Conservation (phyloP, 169 alveolate species). For the Cryptosporidium xiaoi region DNA sequence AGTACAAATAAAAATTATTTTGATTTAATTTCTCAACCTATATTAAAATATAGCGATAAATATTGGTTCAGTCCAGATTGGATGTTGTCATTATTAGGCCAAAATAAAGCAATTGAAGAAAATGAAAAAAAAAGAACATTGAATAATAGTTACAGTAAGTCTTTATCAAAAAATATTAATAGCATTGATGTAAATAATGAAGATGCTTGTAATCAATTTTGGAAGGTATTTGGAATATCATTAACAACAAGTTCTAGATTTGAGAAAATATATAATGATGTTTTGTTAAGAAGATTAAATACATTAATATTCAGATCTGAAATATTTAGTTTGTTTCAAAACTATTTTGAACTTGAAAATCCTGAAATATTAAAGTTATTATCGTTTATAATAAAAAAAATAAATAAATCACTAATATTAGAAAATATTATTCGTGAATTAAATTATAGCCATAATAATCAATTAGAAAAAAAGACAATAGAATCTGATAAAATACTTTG, state of each 20-base stretch:
- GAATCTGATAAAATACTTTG: slow-evolving; percentile 40
- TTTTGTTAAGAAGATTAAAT: slow-evolving; percentile 20
- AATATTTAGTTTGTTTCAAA: slow-evolving; percentile 23
- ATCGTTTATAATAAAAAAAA: slow-evolving; percentile 7
- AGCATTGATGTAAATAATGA: no score
- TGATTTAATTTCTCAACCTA: slow-evolving; percentile 21
- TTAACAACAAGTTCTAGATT: slow-evolving; percentile 59
- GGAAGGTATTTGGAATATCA: slow-evolving; percentile 62
- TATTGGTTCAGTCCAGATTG: slow-evolving; percentile 59
- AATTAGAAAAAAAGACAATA: background rate
- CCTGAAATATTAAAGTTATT: slow-evolving; percentile 23
- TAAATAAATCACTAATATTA: slow-evolving; percentile 9
- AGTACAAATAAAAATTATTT: background rate
- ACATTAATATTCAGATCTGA: slow-evolving; percentile 40
- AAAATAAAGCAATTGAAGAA: background rate
- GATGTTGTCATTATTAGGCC: background rate
- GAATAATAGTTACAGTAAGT: no score
- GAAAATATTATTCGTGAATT: background rate
- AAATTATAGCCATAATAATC: background rate
- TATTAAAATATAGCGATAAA: background rate
- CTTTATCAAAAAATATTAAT: no score
- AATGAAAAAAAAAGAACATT: background rate
- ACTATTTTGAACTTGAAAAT: slow-evolving; percentile 18
- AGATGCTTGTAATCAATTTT: background rate
- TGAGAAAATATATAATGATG: slow-evolving; percentile 35